Evolutionary conservation across 2,329 filamentous ascomycete species (phyloP).

Genomic region (Hypomyces rosellus): DNA sequence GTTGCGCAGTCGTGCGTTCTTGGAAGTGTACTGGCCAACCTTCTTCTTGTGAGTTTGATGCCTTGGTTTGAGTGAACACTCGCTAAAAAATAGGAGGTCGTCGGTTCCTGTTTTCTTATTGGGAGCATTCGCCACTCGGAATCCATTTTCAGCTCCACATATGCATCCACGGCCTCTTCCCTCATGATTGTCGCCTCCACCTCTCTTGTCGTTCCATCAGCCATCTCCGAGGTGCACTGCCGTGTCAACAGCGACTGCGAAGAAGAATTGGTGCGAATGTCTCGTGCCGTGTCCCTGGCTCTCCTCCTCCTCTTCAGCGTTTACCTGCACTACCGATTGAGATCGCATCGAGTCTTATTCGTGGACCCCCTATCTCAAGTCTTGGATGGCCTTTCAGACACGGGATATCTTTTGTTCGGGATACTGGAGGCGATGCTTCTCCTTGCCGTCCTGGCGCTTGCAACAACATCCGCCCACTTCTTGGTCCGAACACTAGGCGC

Average conservation of each 20-base stretch:
- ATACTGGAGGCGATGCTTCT: conserved; percentile 2
- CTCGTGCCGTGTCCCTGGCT: conserved; percentile 2
- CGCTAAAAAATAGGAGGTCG: not conserved
- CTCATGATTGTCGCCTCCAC: conserved; percentile 9
- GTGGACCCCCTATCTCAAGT: not conserved
- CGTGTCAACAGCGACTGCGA: not conserved
- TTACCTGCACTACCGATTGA: conserved; percentile 7
- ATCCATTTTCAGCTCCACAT: conserved; percentile 3
- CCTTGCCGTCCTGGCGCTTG: not conserved
- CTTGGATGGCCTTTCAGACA: not conserved
- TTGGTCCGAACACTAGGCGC: conserved; percentile 5
- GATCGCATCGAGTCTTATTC: conserved; percentile 5
- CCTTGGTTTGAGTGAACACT: not conserved
- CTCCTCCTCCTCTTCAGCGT: conserved; percentile 5
- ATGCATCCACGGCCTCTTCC: conserved; percentile 7
- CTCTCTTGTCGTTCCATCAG: conserved; percentile 6
- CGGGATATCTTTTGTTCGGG: not conserved
- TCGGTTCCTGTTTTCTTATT: conserved; percentile 7
- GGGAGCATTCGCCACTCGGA: conserved; percentile 1
- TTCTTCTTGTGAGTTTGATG: conserved; percentile 5
- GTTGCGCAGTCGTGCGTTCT: conserved; percentile 6
- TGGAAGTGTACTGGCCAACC: conserved; percentile 7
- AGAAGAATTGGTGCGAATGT: conserved; percentile 3
- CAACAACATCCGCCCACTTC: conserved; percentile 4
- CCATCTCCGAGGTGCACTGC: conserved; percentile 5